Evolutionary conservation across 768 basidiomycete genomes (phyloP).

Genomic region (Rhizopogon vesiculosus): DNA sequence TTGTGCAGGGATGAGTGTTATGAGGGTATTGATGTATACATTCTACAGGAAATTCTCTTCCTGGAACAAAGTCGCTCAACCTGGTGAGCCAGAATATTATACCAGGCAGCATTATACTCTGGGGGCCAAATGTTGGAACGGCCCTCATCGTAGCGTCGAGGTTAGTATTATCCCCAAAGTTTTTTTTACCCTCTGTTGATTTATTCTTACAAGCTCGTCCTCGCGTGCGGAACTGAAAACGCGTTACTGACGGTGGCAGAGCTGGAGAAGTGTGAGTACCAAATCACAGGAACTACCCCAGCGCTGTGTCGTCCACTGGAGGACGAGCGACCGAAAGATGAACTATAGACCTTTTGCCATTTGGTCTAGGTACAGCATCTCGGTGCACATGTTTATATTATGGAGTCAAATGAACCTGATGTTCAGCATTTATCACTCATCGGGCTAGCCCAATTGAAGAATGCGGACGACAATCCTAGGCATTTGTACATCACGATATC

Average conservation of each 20-base stretch:
- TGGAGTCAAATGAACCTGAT: not conserved
- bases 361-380: not conserved
- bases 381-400: not conserved
- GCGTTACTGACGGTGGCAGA: conserved; percentile 73
- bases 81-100: conserved; percentile 74
- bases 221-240: conserved; percentile 87
- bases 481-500: too few relatives aligned
- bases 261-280: conserved; percentile 95
- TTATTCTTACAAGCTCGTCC: conserved; percentile 50
- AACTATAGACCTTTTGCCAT: conserved; percentile 14
- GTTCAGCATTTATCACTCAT: not conserved
- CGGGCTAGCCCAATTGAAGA: not conserved
- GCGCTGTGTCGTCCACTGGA: conserved; percentile 62
- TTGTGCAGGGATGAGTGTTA: conserved; percentile 3
- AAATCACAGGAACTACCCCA: conserved; percentile 79
- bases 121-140: conserved; percentile 95
- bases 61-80: conserved; percentile 64
- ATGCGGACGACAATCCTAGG: too few relatives aligned
- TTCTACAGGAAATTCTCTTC: conserved; percentile 60
- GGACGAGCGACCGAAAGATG: conserved; percentile 26
- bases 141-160: conserved; percentile 81
- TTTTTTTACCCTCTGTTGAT: not conserved
- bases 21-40: not conserved
- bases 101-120: conserved; percentile 74
- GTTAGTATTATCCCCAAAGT: conserved; percentile 34